Conservation (phyloP, 2,329 filamentous ascomycete species). For the Ophiostoma ulmi region DNA sequence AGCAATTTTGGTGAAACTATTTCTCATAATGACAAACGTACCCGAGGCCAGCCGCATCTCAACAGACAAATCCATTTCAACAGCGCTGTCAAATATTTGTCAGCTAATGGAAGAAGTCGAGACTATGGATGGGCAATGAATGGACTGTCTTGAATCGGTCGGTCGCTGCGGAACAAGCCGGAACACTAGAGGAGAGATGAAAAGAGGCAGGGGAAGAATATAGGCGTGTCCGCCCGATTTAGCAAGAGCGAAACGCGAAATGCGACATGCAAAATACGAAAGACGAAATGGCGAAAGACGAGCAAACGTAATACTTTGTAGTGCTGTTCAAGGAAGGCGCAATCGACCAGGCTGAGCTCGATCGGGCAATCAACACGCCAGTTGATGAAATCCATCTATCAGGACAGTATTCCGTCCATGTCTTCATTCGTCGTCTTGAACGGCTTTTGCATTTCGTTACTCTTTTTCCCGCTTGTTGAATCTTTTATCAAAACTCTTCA, state of each 20-base stretch:
- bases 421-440: not conserved
- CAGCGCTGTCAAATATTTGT: not conserved
- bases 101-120: not conserved
- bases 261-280: too few species aligned
- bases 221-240: not conserved
- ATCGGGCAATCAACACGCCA: conserved; percentile 6
- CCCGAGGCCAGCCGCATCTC: too few species aligned
- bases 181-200: not conserved
- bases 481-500: not conserved
- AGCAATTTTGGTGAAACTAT: too few species aligned
- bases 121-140: not conserved
- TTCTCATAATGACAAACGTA: too few species aligned
- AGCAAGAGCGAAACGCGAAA: not conserved
- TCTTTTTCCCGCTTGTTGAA: not conserved
- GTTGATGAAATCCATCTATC: not conserved
- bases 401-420: not conserved
- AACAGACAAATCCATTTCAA: too few species aligned
- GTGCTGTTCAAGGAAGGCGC: not conserved
- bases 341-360: not conserved
- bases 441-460: not conserved
- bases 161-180: conserved; percentile 11
- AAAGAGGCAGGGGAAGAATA: too few species aligned
- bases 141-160: not conserved
- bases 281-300: not conserved
- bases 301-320: not conserved